phyloP scores from a whole-genome alignment of 768 basidiomycete species.

The Trametes cubensis region DNA sequence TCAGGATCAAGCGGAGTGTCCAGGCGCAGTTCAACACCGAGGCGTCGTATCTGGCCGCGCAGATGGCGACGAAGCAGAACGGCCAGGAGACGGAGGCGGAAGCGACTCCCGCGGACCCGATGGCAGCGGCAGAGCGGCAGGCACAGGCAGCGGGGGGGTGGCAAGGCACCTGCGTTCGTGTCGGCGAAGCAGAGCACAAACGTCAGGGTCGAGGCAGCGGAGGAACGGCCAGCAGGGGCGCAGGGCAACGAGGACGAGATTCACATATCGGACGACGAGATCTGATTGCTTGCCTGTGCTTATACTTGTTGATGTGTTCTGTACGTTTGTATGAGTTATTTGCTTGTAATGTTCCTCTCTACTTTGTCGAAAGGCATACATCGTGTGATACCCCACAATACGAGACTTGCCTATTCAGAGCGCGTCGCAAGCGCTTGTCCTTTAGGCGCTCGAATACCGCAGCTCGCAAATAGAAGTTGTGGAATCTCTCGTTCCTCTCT shows the following conservation, averaged over 20 bases:
- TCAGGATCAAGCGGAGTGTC: conserved; percentile 95
- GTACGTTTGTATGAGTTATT: conserved; percentile 26
- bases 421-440: background rate
- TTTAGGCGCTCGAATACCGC: background rate
- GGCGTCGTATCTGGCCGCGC: conserved; percentile 88
- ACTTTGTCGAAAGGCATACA: background rate
- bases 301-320: conserved; percentile 20
- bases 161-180: conserved; percentile 71
- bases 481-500: too few relatives aligned
- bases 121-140: conserved; percentile 83
- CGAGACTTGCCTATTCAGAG: conserved; percentile 10
- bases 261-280: conserved; percentile 85
- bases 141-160: conserved; percentile 45
- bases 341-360: conserved; percentile 10
- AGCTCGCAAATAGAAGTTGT: background rate
- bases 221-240: conserved; percentile 35
- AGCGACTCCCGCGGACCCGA: conserved; percentile 62
- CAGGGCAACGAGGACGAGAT: conserved; percentile 78
- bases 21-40: conserved; percentile 99
- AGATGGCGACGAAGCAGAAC: conserved; percentile 59
- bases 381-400: background rate
- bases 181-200: conserved; percentile 61
- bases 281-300: conserved; percentile 36
- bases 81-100: conserved; percentile 42
- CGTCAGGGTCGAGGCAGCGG: conserved; percentile 42